Evolutionary conservation across 768 basidiomycete genomes (phyloP).

Genomic region (Steccherinum ochraceum): DNA sequence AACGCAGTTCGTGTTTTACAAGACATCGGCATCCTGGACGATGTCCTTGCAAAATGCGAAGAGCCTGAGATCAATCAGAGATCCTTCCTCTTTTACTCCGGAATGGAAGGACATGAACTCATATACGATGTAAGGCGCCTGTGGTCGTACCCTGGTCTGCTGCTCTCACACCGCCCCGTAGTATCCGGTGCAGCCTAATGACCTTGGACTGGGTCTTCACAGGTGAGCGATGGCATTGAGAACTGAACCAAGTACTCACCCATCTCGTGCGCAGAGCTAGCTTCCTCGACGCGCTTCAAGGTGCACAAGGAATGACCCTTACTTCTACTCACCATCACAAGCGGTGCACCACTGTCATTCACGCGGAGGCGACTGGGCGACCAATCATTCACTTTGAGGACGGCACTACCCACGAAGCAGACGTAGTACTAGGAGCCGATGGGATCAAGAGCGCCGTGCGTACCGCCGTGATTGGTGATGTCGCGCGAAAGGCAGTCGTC

Average conservation of each 20-base stretch:
- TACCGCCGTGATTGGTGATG: conserved; percentile 27
- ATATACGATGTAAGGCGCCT: not conserved
- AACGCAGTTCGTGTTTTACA: conserved; percentile 4
- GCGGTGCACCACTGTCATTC: conserved; percentile 28
- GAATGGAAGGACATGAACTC: conserved; percentile 2
- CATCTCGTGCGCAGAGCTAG: conserved; percentile 32
- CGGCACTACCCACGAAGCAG: conserved; percentile 37
- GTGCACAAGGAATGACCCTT: conserved; percentile 33
- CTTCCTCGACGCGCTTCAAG: conserved; percentile 39
- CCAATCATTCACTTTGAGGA: conserved; percentile 40
- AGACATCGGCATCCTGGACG: conserved; percentile 4
- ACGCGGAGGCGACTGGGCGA: conserved; percentile 15
- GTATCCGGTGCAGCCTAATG: conserved; percentile 7
- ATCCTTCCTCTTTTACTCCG: conserved; percentile 4
- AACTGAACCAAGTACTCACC: not conserved
- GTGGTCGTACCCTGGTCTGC: not conserved
- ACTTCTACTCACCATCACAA: conserved; percentile 42
- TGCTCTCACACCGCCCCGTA: not conserved
- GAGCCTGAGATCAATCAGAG: not conserved
- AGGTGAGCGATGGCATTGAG: conserved; percentile 24
- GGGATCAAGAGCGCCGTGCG: conserved; percentile 33
- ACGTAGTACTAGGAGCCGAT: conserved; percentile 41
- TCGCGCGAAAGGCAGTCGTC: conserved; percentile 20
- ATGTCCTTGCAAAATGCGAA: conserved; percentile 1
- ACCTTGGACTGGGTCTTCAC: conserved; percentile 39